phyloP scores from a whole-genome alignment of 805 yeast species.

The Teunomyces cretensis region DNA sequence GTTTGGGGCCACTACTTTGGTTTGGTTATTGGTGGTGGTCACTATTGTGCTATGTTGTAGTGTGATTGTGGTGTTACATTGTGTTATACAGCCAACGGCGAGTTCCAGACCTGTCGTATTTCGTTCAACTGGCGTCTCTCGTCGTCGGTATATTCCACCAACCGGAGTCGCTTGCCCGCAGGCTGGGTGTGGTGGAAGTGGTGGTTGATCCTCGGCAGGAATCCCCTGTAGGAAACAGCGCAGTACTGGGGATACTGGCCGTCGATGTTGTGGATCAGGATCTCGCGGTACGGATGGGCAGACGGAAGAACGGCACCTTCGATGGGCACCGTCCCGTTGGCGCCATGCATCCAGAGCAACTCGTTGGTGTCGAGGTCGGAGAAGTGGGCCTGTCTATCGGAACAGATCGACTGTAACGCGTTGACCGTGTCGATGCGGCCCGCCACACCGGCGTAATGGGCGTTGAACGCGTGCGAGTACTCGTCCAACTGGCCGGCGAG shows the following conservation, averaged over 20 bases:
- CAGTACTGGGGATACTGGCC: background rate
- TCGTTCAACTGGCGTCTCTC: background rate
- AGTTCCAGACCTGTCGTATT: background rate
- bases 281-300: slow-evolving; percentile 10
- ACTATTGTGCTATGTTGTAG: no score
- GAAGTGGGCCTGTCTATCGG: slow-evolving; percentile 9
- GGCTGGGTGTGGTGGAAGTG: background rate
- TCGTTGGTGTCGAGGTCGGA: slow-evolving; percentile 9
- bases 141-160: background rate
- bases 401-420: slow-evolving; percentile 8
- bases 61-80: no score
- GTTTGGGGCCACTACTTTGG: no score
- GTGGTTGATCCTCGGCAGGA: background rate
- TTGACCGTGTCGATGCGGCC: slow-evolving; percentile 7
- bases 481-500: slow-evolving; percentile 3
- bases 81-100: no score
- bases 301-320: slow-evolving; percentile 12
- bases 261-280: background rate
- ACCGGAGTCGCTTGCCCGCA: background rate
- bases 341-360: slow-evolving; percentile 11
- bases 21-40: no score
- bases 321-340: background rate
- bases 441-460: slow-evolving; percentile 9
- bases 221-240: background rate
- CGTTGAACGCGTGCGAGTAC: slow-evolving; percentile 6